Base-by-base conservation (phyloP, 768 basidiomycete genomes). In the Rhodotorula toruloides region DNA sequence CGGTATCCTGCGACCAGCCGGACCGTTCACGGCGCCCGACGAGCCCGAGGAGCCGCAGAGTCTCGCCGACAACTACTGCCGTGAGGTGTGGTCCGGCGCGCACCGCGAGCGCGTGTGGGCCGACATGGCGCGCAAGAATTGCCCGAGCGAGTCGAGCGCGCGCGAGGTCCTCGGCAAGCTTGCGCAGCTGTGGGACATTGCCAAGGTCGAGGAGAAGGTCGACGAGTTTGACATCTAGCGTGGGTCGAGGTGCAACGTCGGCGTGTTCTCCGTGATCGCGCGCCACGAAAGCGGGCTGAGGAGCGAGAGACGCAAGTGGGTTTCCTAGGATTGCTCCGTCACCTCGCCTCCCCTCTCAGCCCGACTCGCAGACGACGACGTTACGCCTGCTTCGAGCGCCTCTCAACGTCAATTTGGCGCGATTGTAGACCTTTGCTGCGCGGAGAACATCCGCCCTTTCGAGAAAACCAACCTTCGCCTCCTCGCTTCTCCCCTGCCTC, bases 171-270 rank as follows among this genome's bases (percentile, higher is more conserved):
- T 98, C 34, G 93, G 93, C 2, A 91, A 86, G 81, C 77, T 91
- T 77, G 86, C 86, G 54, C 89, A 90, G 0, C 89, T 91, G 76
- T 98, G 93, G 93, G 94, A 97, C 77, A 84, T 89, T 77, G 86
- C 91, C 36, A 96, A 92, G 84, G 54, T 46, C 3, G 61, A 61
- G 25, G 65, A 32, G 29, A 63, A 63, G 65, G 52, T 12, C 32
- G 44, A 46, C 21, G 44, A 9, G 54, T 49, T 12, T 47, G 57
- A 47, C n/a, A 25, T 49, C 29, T 46, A 32, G 48, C 14, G 11
- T 34, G 31, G 22, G 29, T 19, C 14, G 50, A 49, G 31, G 48
- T 11, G 48, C n/a, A n/a, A n/a, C n/a, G n/a, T n/a, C n/a, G n/a
- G n/a, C n/a, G n/a, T n/a, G n/a, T n/a, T n/a, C n/a, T n/a, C n/a